Base-by-base conservation (phyloP, 2,329 filamentous ascomycete genomes). In the Dendrostoma leiphaemia region DNA sequence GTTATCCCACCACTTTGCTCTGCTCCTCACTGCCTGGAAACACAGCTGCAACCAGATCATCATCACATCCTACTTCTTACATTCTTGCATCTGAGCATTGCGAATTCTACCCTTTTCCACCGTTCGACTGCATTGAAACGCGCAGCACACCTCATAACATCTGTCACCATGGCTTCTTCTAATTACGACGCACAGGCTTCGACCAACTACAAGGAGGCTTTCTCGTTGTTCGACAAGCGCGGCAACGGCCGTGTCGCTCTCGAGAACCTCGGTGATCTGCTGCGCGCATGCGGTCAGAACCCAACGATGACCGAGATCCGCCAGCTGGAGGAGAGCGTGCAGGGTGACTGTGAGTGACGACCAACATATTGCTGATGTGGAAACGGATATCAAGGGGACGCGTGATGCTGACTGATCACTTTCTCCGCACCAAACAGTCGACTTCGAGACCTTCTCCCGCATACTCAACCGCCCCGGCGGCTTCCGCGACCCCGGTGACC, bases 191-290 rank as follows among this genome's bases (percentile, higher is more conserved):
- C 73, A 44, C 82, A 87, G 84, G 84, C 84, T 72, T 86, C 82
- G 59, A 97, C 93, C 79, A 97, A 99, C 88, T 99, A 97, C 90
- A 97, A 97, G 82, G 94, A 99, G 87, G 94, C 94, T 65, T 99
- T 99, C 77, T 92, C 92, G 67, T 89, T 99, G 72, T 99, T 97
- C 81, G 94, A 99, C 83, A 97, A 97, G 86, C 93, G 94, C 74
- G 94, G 94, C 70, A 96, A 90, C 71, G 92, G 93, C 69, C 92
- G 92, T 65, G 94, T 97, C 64, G 76, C 89, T 37, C 80, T 92
- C 71, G 89, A 93, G 63, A 88, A 87, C 61, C 84, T 99, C 54
- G 94, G 94, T 64, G 94, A 99, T 72, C 83, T 99, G 58, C 85
- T 99, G 63, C 89, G 94, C 70, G 94, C 94, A 52, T 99, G 94